These are phyloP conservation scores for Fusarium odoratissimum DNA, from an alignment of 2,329 filamentous ascomycete species.

Conservation along the genomic window DNA sequence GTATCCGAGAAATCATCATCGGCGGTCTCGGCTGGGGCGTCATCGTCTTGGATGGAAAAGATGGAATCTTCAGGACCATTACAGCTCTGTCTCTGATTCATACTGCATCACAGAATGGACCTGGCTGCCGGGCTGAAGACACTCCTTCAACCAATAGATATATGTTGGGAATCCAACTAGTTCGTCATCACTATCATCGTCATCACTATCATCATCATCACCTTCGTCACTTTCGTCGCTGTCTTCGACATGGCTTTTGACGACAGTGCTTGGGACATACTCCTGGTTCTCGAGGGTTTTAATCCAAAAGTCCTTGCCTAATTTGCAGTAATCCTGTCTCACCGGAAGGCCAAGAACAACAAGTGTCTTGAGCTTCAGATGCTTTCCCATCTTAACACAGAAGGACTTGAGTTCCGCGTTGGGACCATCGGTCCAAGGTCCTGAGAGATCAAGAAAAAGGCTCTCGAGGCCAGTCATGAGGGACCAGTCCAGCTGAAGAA, in stretches of 20 bases:
- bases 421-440: not conserved
- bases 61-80: not conserved
- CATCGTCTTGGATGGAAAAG: not conserved
- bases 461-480: conserved; percentile 18
- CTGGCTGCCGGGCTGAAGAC: conserved; percentile 22
- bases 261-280: not conserved
- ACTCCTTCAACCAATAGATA: conserved; percentile 10
- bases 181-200: not conserved
- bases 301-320: not conserved
- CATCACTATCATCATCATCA: not conserved
- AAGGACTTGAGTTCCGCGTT: not conserved
- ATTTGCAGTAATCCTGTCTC: not conserved
- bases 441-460: conserved; percentile 21
- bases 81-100: not conserved
- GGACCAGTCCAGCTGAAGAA: conserved; percentile 10
- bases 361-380: conserved; percentile 24
- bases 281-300: conserved; percentile 1
- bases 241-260: not conserved
- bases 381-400: not conserved
- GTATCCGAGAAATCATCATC: not conserved
- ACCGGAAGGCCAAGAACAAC: conserved; percentile 9
- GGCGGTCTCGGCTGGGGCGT: too few relatives aligned
- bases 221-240: not conserved
- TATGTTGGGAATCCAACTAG: not conserved
- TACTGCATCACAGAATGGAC: conserved; percentile 10